A percentile compares a stretch with the other conserved stretches of the same genome.
Conservation (phyloP, 345 rosid genomes). For the Eutrema yunnanense region DNA sequence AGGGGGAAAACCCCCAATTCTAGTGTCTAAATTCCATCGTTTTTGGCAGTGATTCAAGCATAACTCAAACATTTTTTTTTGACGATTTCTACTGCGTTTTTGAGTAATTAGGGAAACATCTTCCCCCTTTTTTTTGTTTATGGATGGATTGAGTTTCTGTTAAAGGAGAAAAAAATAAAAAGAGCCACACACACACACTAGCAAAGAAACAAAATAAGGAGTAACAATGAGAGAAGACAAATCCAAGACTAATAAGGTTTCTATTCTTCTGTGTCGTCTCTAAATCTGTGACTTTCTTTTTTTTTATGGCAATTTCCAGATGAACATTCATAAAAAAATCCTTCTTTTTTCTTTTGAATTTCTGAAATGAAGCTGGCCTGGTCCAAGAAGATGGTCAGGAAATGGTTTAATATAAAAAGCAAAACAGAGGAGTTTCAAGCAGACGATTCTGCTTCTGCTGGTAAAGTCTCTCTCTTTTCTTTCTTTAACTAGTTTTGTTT, state of each 20-base stretch:
- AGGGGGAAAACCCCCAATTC: neutral
- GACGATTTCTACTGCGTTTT: neutral
- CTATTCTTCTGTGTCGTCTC: neutral
- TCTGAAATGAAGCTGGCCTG: constrained; percentile 70
- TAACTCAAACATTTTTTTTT: neutral
- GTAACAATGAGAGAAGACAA: constrained; percentile 79
- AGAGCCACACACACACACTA: constrained; percentile 14
- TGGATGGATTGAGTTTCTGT: constrained; percentile 14
- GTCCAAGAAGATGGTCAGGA: constrained; percentile 93
- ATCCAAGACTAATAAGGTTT: constrained; percentile 85
- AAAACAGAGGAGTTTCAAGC: constrained; percentile 90
- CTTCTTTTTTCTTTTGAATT: neutral
- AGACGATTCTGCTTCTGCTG: constrained; percentile 48
- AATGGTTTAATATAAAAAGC: constrained; percentile 87
- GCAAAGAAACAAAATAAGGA: constrained; percentile 20
- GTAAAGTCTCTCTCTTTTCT: constrained; percentile 23
- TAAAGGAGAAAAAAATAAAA: constrained; percentile 20
- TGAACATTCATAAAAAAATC: neutral
- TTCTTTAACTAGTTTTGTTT: neutral
- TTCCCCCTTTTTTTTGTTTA: neutral
- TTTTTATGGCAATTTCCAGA: neutral
- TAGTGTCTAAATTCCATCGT: neutral
- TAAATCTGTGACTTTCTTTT: neutral
- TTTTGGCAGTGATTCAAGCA: neutral
- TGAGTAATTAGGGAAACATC: neutral